Conservation (phyloP, 2,329 filamentous ascomycete genomes). For the Pestalotiopsis sp. region DNA sequence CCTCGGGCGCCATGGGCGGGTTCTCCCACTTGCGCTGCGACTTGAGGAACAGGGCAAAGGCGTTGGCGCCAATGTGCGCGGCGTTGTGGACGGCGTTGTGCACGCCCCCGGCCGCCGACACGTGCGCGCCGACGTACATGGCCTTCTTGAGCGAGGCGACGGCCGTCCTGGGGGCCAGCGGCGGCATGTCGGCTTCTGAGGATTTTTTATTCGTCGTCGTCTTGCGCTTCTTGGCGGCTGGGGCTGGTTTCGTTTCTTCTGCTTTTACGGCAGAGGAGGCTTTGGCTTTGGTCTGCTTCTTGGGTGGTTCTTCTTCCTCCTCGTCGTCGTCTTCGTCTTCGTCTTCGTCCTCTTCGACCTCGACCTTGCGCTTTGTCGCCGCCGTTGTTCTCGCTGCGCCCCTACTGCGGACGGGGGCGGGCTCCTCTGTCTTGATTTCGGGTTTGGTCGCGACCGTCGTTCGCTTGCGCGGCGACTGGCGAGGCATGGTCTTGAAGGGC, state of each 20-base stretch:
- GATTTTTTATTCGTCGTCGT: slow-evolving; percentile 40
- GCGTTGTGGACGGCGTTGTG: slow-evolving; percentile 85
- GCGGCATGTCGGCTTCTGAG: slow-evolving; percentile 51
- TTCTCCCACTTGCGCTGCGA: slow-evolving; percentile 95
- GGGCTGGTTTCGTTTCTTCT: slow-evolving; percentile 15
- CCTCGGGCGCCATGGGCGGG: slow-evolving; percentile 72
- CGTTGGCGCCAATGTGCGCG: slow-evolving; percentile 82
- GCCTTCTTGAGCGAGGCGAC: slow-evolving; percentile 63
- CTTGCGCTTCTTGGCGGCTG: slow-evolving; percentile 46
- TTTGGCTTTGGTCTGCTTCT: slow-evolving; percentile 23
- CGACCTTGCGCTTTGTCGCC: slow-evolving; percentile 35
- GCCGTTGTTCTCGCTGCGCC: slow-evolving; percentile 14
- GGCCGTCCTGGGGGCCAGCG: slow-evolving; percentile 70
- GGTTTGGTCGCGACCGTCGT: not conserved
- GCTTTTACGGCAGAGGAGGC: slow-evolving; percentile 16
- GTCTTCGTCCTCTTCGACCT: slow-evolving; percentile 17
- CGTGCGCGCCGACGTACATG: slow-evolving; percentile 90
- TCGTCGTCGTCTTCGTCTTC: slow-evolving; percentile 15
- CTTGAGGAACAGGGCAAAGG: slow-evolving; percentile 94
- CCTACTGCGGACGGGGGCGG: slow-evolving; percentile 16
- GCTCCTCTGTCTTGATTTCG: slow-evolving; percentile 9
- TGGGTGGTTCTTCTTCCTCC: slow-evolving; percentile 21
- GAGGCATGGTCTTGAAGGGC: slow-evolving; percentile 3
- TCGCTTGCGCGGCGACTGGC: slow-evolving; percentile 16
- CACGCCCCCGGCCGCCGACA: slow-evolving; percentile 86